phyloP scores from a whole-genome alignment of 495 filamentous ascomycete genomes.

The Tuber aestivum region DNA sequence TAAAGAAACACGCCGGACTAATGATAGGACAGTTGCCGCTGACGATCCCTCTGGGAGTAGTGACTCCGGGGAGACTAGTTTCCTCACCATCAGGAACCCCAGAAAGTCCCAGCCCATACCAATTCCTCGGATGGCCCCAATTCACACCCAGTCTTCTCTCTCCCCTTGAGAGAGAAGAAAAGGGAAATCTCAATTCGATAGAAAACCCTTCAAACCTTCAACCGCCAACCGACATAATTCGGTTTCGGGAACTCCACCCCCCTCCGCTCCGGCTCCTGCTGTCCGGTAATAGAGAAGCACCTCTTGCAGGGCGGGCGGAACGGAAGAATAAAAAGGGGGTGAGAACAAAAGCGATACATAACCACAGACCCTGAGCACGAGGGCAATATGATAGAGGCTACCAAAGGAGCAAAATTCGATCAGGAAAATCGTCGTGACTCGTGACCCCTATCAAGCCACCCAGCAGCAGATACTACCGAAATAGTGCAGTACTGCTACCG shows the following conservation, averaged over 20 bases:
- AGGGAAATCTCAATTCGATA: too few relatives aligned
- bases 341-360: background rate
- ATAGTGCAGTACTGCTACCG: background rate
- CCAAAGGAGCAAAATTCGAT: background rate
- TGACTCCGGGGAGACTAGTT: background rate
- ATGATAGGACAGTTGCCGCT: background rate
- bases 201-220: background rate
- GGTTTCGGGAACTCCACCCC: background rate
- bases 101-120: background rate
- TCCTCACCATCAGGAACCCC: background rate
- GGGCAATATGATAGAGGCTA: too few relatives aligned
- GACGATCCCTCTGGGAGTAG: background rate
- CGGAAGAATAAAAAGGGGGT: background rate
- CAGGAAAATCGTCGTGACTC: background rate
- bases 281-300: background rate
- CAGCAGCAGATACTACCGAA: background rate
- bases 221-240: background rate
- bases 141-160: too few relatives aligned
- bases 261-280: background rate
- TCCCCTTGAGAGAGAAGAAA: background rate
- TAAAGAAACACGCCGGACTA: background rate
- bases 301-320: background rate
- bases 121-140: background rate
- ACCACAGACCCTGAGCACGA: background rate
- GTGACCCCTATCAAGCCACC: background rate